Evolutionary conservation across 2,329 filamentous ascomycete genomes (phyloP).

Genomic region (Cryphonectria radicalis): DNA sequence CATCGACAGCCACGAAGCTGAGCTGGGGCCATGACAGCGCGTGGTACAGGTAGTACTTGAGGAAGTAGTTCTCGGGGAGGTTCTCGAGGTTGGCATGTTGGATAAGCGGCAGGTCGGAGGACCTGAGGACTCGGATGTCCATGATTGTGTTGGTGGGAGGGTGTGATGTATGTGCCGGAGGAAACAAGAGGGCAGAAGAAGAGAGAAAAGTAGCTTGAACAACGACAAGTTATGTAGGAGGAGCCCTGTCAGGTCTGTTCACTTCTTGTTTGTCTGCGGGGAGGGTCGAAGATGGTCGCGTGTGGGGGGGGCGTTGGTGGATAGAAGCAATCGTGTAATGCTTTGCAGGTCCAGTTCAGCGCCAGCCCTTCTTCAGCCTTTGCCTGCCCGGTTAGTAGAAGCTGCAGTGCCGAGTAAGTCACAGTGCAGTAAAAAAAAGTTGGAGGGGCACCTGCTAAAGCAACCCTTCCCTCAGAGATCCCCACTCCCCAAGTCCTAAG

Average conservation of each 20-base stretch:
- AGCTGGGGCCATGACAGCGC: constrained; percentile 97
- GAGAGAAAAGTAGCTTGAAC: neutral
- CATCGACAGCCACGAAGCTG: constrained; percentile 93
- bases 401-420: neutral
- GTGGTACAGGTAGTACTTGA: constrained; percentile 99
- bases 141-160: constrained; percentile 53
- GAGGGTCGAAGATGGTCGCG: neutral
- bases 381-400: neutral
- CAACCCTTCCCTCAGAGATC: neutral
- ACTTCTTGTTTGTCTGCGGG: neutral
- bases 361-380: neutral
- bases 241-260: neutral
- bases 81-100: constrained; percentile 99
- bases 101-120: constrained; percentile 86
- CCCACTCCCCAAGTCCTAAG: neutral
- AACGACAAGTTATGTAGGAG: neutral
- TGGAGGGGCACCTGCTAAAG: constrained; percentile 7
- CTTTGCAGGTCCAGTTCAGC: neutral
- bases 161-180: neutral
- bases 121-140: constrained; percentile 87
- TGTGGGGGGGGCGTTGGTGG: neutral
- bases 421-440: neutral
- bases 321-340: neutral
- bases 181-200: neutral
- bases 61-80: constrained; percentile 98